Evolutionary conservation across 495 filamentous ascomycete species (phyloP).

Genomic region (Platismatia glauca): DNA sequence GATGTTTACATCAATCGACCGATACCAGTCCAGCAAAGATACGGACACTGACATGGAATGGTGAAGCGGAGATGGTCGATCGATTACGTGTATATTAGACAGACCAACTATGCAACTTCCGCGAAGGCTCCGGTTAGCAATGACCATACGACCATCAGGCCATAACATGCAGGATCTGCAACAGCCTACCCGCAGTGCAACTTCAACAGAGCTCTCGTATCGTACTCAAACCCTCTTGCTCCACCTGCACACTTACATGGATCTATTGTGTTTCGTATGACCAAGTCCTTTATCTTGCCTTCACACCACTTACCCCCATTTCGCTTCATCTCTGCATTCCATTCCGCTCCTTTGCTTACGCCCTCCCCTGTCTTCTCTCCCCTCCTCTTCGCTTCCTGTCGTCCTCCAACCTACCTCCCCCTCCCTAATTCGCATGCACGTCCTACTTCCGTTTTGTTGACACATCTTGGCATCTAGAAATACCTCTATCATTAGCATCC

Average conservation of each 20-base stretch:
- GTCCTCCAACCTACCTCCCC: background rate
- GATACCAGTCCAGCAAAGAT: constrained; percentile 33
- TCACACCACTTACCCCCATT: background rate
- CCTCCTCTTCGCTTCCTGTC: background rate
- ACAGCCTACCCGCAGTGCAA: background rate
- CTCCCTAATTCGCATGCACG: background rate
- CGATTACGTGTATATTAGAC: background rate
- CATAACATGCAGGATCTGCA: background rate
- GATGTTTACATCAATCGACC: constrained; percentile 46
- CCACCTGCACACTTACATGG: too few species aligned
- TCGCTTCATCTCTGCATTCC: too few species aligned
- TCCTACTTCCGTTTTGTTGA: background rate
- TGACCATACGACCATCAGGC: too few species aligned
- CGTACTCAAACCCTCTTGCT: background rate
- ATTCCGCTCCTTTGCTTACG: too few species aligned
- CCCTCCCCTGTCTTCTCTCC: background rate
- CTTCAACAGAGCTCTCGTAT: background rate
- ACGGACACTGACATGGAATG: constrained; percentile 4
- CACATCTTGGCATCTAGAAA: background rate
- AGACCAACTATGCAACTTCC: background rate
- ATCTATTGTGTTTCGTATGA: background rate
- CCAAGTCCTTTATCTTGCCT: background rate
- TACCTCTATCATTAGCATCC: background rate
- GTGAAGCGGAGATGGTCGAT: background rate
- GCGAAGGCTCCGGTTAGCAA: background rate